These are phyloP conservation scores for Odonthalia washingtoniensis DNA, from an alignment of 31 red algal genomes.

Conservation along the genomic window DNA sequence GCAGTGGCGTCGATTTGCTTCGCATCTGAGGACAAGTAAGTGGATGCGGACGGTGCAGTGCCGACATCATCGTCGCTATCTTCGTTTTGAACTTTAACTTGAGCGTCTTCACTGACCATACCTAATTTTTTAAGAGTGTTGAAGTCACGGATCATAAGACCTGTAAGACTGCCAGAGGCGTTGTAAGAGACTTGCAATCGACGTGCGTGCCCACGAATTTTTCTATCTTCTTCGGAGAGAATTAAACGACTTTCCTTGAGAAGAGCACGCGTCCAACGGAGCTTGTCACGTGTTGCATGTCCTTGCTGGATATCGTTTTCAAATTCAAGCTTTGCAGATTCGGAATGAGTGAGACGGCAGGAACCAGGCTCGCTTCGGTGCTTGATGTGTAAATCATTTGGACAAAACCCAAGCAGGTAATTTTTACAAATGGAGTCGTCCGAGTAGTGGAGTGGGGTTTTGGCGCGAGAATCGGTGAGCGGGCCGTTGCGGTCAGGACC, in stretches of 20 bases:
- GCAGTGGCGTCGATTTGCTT: not conserved
- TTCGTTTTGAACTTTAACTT: slow-evolving; percentile 54
- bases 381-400: slow-evolving; percentile 78
- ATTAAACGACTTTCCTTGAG: slow-evolving; percentile 56
- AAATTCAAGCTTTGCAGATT: slow-evolving; percentile 42
- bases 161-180: slow-evolving; percentile 34
- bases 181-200: slow-evolving; percentile 79
- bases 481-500: slow-evolving; percentile 85
- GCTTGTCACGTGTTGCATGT: slow-evolving; percentile 24
- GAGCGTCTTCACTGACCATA: slow-evolving; percentile 66
- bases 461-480: slow-evolving; percentile 37
- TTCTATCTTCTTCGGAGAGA: slow-evolving; percentile 74
- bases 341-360: slow-evolving; percentile 58
- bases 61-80: slow-evolving; percentile 43
- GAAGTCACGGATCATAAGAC: slow-evolving; percentile 72
- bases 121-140: slow-evolving; percentile 69
- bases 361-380: slow-evolving; percentile 77
- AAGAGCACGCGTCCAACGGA: slow-evolving; percentile 51
- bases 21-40: slow-evolving; percentile 13
- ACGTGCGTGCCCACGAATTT: slow-evolving; percentile 64
- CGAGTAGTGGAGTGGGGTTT: slow-evolving; percentile 53
- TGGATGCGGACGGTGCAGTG: not conserved
- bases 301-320: slow-evolving; percentile 30
- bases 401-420: slow-evolving; percentile 86
- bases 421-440: slow-evolving; percentile 80